A percentile compares a stretch with the other conserved stretches of the same genome.
phyloP scores from a whole-genome alignment of 2,329 filamentous ascomycete species.

The Xylaria multiplex region DNA sequence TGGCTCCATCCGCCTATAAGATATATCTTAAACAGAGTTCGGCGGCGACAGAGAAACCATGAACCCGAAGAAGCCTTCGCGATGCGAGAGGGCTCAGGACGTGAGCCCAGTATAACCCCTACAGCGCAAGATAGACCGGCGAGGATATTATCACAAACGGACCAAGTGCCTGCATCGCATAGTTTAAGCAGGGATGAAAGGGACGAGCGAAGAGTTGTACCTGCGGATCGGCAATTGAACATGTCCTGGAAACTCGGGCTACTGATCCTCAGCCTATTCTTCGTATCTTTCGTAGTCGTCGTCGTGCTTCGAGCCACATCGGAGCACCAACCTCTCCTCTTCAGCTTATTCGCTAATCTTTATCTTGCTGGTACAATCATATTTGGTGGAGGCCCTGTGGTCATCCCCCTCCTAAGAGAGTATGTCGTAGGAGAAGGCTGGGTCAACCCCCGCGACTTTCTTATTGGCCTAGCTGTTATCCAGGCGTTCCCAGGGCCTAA shows the following conservation, averaged over 20 bases:
- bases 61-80: slow-evolving; percentile 1
- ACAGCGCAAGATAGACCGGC: background rate
- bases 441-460: slow-evolving; percentile 76
- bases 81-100: background rate
- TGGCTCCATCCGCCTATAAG: slow-evolving; percentile 57
- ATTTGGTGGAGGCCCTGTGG: slow-evolving; percentile 72
- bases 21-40: background rate
- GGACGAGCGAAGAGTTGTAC: slow-evolving; percentile 49
- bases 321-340: slow-evolving; percentile 56
- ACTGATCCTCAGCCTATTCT: slow-evolving; percentile 58
- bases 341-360: slow-evolving; percentile 75
- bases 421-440: slow-evolving; percentile 74
- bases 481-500: slow-evolving; percentile 75
- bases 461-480: slow-evolving; percentile 76
- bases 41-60: background rate
- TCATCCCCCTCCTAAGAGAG: slow-evolving; percentile 70
- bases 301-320: slow-evolving; percentile 62
- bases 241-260: slow-evolving; percentile 59
- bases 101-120: background rate
- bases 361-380: slow-evolving; percentile 78
- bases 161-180: background rate
- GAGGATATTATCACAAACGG: background rate
- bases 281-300: slow-evolving; percentile 65
- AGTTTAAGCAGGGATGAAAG: background rate
- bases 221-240: slow-evolving; percentile 42